Evolutionary conservation across 2,329 filamentous ascomycete genomes (phyloP), one percentile per base, ranked within the genome.

Genomic region (Diaporthe citriasiana): DNA sequence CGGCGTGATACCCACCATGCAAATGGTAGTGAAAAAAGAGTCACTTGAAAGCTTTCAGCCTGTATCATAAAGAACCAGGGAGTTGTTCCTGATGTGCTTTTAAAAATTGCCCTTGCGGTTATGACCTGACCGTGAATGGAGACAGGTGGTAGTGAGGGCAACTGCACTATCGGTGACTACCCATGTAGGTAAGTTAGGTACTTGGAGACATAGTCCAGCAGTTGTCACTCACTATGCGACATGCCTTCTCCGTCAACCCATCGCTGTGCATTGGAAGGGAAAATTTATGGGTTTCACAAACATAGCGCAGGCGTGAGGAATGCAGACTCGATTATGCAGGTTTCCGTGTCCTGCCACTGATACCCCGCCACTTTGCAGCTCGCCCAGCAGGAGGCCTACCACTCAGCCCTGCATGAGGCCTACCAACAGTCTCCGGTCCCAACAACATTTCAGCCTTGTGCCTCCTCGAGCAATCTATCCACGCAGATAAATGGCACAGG

Each of bases 1-100:
- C 51, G 47, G 55, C 51, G 27, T 66, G 70, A 72, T 72, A 72
- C 63, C 63, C 47, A 66, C 30, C 45, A 30, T 53, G 33, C 63
- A n/a, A n/a, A 40, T 6, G 30, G 45, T n/a, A 22, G 15, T 38
- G 17, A 63, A 19, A 68, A 19, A 68, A 19, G 3, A 15, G 30
- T 38, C 45, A 51, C 63, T 27, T 35, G 25, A 10, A 53, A 40
- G 47, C 22, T 30, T 27, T 33, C n/a, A 38, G 17, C 30, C 45
- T 40, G 15, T 15, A 13, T 51, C n/a, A 51, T 51, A 13, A 51
- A 27, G 47, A 51, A 50, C 22, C 17, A 50, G 45, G 22, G 25
- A 22, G 10, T 12, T 4, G 3, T 50, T 25, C 0, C 4, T 27
- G 13, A 25, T 51, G 5, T 4, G 15, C 27, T 27, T 25, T 27